A percentile compares a stretch with the other conserved stretches of the same genome.
These are phyloP conservation scores for Populus davidiana DNA, from an alignment of 345 rosid genomes.

Conservation along the genomic window DNA sequence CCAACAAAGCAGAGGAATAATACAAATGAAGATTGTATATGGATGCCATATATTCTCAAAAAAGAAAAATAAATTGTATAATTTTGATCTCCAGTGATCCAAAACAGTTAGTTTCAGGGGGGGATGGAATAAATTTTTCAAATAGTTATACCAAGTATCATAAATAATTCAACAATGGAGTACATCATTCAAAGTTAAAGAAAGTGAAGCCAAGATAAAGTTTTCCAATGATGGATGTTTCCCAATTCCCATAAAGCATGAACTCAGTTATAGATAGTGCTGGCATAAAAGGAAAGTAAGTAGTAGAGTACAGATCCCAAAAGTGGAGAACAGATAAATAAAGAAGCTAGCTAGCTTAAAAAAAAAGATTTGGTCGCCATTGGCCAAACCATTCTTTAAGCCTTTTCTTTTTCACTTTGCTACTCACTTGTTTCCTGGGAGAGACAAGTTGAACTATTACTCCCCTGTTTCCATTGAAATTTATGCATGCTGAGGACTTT, in stretches of 20 bases:
- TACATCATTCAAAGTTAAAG: not conserved
- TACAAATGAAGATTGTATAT: not conserved
- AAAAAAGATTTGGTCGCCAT: not conserved
- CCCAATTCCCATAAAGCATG: conserved; percentile 18
- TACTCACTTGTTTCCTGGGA: conserved; percentile 55
- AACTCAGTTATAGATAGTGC: conserved; percentile 13
- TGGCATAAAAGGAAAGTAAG: conserved; percentile 5
- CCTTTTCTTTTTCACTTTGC: not conserved
- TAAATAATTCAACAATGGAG: conserved; percentile 7
- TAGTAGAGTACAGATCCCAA: conserved; percentile 23
- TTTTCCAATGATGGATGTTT: conserved; percentile 16
- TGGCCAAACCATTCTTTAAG: not conserved
- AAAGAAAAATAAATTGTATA: not conserved
- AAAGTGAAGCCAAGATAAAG: conserved; percentile 9
- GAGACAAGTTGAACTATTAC: conserved; percentile 29
- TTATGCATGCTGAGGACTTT: conserved; percentile 33
- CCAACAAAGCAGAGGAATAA: not conserved
- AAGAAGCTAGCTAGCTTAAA: not conserved
- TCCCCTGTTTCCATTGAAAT: conserved; percentile 22
- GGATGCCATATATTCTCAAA: not conserved
- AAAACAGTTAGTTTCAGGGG: not conserved
- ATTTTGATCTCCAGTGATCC: not conserved
- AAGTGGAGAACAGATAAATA: conserved; percentile 16
- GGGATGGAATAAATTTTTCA: not conserved
- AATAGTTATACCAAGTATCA: not conserved